Evolutionary conservation across 192 early-diverging fungal genomes (phyloP).

Genomic region (Cladochytrium replicatum): DNA sequence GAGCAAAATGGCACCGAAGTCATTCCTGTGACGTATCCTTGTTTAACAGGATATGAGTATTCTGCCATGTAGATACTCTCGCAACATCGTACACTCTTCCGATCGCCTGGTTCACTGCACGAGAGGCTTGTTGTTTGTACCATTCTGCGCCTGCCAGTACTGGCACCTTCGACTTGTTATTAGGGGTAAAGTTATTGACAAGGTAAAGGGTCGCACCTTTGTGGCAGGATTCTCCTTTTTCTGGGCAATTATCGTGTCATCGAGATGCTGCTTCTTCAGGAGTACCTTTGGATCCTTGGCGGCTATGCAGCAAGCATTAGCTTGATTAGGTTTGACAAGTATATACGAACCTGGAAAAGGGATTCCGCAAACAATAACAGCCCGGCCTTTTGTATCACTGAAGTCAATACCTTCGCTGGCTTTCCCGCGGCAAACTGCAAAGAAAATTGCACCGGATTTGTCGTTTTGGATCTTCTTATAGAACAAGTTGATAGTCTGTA

Average conservation of each 20-base stretch:
- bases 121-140: constrained; percentile 53
- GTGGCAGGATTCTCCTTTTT: background rate
- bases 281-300: constrained; percentile 44
- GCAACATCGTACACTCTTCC: constrained; percentile 17
- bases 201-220: too few relatives aligned
- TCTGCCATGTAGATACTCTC: background rate
- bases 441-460: constrained; percentile 41
- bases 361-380: constrained; percentile 53
- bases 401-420: constrained; percentile 68
- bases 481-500: constrained; percentile 30
- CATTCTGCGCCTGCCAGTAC: constrained; percentile 39
- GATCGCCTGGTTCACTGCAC: constrained; percentile 55
- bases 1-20: constrained; percentile 58
- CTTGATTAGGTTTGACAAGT: background rate
- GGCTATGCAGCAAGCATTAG: constrained; percentile 6
- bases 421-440: constrained; percentile 67
- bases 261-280: constrained; percentile 35
- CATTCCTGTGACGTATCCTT: constrained; percentile 47
- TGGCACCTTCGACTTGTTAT: too few relatives aligned
- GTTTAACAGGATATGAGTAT: background rate
- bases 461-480: constrained; percentile 28
- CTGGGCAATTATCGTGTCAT: constrained; percentile 11
- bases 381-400: constrained; percentile 52
- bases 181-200: too few relatives aligned
- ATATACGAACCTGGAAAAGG: constrained; percentile 36